A percentile compares a stretch with the other conserved stretches of the same genome.
phyloP scores from a whole-genome alignment of 768 basidiomycete genomes.

The Candolleomyces eurysporus region DNA sequence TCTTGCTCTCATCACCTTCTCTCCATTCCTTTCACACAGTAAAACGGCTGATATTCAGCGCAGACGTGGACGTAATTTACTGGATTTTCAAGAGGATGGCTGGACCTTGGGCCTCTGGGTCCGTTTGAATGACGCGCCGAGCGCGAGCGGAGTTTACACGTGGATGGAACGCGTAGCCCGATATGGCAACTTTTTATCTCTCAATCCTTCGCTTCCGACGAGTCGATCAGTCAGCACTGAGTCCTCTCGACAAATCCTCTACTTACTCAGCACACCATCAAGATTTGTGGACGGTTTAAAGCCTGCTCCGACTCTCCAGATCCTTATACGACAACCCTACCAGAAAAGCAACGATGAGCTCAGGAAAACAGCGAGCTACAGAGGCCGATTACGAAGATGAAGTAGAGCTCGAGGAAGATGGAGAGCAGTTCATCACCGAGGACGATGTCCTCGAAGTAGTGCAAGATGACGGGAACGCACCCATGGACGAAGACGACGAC shows the following conservation, averaged over 20 bases:
- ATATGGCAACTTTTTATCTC: slow-evolving; percentile 27
- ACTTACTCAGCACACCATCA: neutral
- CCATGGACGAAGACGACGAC: slow-evolving; percentile 73
- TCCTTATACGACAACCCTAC: neutral
- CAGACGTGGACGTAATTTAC: neutral
- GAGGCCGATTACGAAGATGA: slow-evolving; percentile 49
- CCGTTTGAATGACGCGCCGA: neutral
- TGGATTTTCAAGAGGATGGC: neutral
- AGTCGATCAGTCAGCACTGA: slow-evolving; percentile 7
- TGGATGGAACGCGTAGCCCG: slow-evolving; percentile 16
- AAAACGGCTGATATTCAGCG: neutral
- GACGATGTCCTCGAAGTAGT: slow-evolving; percentile 69
- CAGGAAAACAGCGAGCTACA: slow-evolving; percentile 29
- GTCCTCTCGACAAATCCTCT: neutral
- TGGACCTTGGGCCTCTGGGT: neutral
- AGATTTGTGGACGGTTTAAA: neutral
- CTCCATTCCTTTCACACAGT: neutral
- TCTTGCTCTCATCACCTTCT: slow-evolving; percentile 2
- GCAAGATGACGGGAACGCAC: slow-evolving; percentile 60
- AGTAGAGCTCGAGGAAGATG: slow-evolving; percentile 29
- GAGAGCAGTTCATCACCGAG: slow-evolving; percentile 54
- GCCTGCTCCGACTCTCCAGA: neutral
- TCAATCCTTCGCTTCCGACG: slow-evolving; percentile 8
- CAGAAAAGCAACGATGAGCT: slow-evolving; percentile 24
- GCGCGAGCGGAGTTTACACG: neutral